Evolutionary conservation across 306 rosid genomes (phyloP).

Genomic region (Prunus persica): DNA sequence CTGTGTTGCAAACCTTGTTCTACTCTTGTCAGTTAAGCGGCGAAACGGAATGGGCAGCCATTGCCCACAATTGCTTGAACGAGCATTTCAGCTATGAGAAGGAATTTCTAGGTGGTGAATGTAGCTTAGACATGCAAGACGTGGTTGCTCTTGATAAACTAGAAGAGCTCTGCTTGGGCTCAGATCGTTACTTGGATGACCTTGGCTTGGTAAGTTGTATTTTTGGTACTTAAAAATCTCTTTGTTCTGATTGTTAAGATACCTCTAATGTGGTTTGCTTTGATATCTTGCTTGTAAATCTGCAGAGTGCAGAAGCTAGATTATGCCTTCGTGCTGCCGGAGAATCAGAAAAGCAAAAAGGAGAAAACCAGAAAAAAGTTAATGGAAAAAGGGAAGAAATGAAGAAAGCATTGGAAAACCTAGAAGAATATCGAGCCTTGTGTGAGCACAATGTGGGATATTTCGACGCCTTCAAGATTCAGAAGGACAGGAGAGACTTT

Average conservation of each 20-base stretch:
- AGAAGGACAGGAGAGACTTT: conserved; percentile 46
- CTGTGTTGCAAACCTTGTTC: conserved; percentile 66
- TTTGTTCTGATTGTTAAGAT: background rate
- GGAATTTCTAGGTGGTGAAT: background rate
- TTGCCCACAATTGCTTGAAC: conserved; percentile 36
- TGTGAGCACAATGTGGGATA: conserved; percentile 29
- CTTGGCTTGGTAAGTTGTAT: conserved; percentile 61
- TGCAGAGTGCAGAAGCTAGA: conserved; percentile 63
- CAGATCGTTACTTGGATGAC: conserved; percentile 45
- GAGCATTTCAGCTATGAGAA: conserved; percentile 42
- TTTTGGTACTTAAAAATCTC: background rate
- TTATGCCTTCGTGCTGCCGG: conserved; percentile 72
- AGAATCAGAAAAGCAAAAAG: conserved; percentile 43
- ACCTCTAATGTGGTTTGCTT: too few species aligned
- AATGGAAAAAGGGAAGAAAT: conserved; percentile 10
- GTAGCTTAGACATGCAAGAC: conserved; percentile 33
- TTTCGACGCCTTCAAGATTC: conserved; percentile 72
- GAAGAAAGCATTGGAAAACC: background rate
- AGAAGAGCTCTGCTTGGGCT: conserved; percentile 41
- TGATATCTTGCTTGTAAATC: background rate
- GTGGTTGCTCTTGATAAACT: conserved; percentile 34
- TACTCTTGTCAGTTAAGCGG: conserved; percentile 42
- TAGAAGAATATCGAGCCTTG: conserved; percentile 40
- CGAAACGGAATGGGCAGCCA: conserved; percentile 17
- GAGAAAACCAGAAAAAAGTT: conserved; percentile 29